phyloP scores from a whole-genome alignment of 2,329 filamentous ascomycete genomes.

The Cladosporium cucumerinum region DNA sequence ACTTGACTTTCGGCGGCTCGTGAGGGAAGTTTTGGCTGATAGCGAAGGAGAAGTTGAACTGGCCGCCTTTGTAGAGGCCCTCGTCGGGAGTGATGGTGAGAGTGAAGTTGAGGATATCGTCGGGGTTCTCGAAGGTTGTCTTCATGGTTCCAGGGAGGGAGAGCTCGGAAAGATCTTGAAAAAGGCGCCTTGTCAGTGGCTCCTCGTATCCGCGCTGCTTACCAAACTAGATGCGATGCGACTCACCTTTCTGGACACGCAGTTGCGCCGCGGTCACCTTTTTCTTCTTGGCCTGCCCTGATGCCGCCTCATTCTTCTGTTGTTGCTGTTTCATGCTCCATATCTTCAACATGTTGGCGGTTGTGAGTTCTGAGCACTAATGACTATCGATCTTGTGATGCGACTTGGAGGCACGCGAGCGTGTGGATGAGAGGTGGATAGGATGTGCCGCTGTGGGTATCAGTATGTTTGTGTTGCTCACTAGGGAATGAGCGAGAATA shows the following conservation, averaged over 20 bases:
- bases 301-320: constrained; percentile 86
- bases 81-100: constrained; percentile 82
- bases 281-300: constrained; percentile 79
- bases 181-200: not conserved
- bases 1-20: constrained; percentile 95
- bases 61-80: constrained; percentile 81
- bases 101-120: constrained; percentile 81
- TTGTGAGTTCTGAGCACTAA: constrained; percentile 14
- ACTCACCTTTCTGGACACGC: constrained; percentile 86
- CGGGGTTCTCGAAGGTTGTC: constrained; percentile 74
- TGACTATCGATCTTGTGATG: not conserved
- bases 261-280: constrained; percentile 96
- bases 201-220: not conserved
- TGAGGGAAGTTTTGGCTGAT: constrained; percentile 96
- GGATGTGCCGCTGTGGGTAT: not conserved
- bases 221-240: constrained; percentile 1
- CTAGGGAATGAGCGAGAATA: not conserved
- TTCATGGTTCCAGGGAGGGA: constrained; percentile 76
- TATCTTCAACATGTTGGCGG: constrained; percentile 87
- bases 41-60: constrained; percentile 84
- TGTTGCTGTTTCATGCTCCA: constrained; percentile 98
- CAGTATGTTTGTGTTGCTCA: not conserved
- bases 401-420: constrained; percentile 14
- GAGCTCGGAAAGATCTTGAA: constrained; percentile 76
- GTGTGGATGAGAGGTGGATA: not conserved